Base-by-base conservation (phyloP, 2,329 filamentous ascomycete genomes). In the Torrubiellomyces zombiae region DNA sequence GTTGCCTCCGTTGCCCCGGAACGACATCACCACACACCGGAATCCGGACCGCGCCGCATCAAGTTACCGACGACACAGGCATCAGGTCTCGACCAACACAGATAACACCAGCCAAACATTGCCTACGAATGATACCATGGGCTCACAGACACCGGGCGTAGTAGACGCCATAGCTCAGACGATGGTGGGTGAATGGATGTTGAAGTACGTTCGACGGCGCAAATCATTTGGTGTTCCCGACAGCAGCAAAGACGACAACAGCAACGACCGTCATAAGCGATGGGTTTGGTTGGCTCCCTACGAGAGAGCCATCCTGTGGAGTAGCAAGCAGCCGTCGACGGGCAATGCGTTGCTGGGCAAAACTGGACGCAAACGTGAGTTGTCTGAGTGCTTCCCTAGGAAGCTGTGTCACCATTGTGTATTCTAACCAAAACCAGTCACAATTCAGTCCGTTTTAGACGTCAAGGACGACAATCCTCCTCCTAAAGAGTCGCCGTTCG, bases 201-300 rank as follows among this genome's bases (percentile, higher is more conserved):
- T 75, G 59, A 91, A 91, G 50, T 89, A 91, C 42, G 77, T 86
- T 17, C 67, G 80, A 25, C 68, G 80, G 46, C 71, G 86, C 36
- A 94, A 85, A 53, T 91, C 86, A 0, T 95, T 98, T 45, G 82
- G 82, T 12, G 71, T 86, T 26, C 55, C 66, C 3, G 79, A 85
- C 21, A 62, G 58, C 14, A 69, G 62, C 31, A 70, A 70, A 33
- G 73, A 83, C 42, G 70, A 78, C 33, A 75, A 62, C 33, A 73
- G 79, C 50, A 73, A 70, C 34, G 74, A 77, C 36, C 77, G 89
- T 16, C 89, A 98, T 48, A 94, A 85, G 56, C 68, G 89, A 48
- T 98, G 89, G 89, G 89, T 98, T 2, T 98, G 89, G 89, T 67
- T 98, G 34, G 89, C 86, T 11, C 89, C 89, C 3, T 95, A 98